Conservation (phyloP, 352 stramenopile genomes). For the Achlya hypogyna region DNA sequence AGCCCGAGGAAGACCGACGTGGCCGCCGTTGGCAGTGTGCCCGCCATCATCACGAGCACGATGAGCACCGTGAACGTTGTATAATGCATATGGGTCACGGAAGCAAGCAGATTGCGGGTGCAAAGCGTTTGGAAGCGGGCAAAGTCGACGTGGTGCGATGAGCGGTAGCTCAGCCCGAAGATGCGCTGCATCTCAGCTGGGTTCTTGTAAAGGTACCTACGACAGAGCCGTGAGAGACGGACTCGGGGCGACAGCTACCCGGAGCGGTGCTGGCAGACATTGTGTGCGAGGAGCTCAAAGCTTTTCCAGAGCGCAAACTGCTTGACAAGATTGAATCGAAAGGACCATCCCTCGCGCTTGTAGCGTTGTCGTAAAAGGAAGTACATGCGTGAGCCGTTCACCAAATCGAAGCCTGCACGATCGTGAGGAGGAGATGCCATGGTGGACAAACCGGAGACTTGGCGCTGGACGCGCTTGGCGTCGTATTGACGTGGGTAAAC, state of each 20-base stretch:
- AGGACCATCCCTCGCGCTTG: conserved; percentile 68
- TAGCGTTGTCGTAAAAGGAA: conserved; percentile 63
- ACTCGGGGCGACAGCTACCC: too few species aligned
- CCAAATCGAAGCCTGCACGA: conserved; percentile 59
- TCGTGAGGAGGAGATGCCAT: conserved; percentile 23
- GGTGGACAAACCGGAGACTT: conserved; percentile 14
- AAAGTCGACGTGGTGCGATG: conserved; percentile 28
- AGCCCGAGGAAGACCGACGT: conserved; percentile 73
- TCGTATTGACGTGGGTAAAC: conserved; percentile 23
- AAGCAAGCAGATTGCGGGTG: conserved; percentile 76
- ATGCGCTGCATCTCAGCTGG: conserved; percentile 70
- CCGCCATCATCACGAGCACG: conserved; percentile 53
- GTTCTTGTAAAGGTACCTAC: conserved; percentile 86
- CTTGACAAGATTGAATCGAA: conserved; percentile 68
- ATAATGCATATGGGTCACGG: conserved; percentile 73
- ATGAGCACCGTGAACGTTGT: conserved; percentile 71
- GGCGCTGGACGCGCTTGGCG: conserved; percentile 8
- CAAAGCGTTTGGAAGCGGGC: conserved; percentile 69
- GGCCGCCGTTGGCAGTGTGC: conserved; percentile 47
- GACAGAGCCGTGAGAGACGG: too few species aligned
- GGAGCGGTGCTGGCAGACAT: conserved; percentile 80
- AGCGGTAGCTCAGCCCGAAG: conserved; percentile 38
- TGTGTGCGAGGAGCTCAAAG: conserved; percentile 82
- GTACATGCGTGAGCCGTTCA: conserved; percentile 62
- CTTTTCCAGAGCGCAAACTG: conserved; percentile 83